A percentile compares a stretch with the other conserved stretches of the same genome.
Conservation (phyloP, 192 early-diverging fungal genomes). For the Piromyces sp. region DNA sequence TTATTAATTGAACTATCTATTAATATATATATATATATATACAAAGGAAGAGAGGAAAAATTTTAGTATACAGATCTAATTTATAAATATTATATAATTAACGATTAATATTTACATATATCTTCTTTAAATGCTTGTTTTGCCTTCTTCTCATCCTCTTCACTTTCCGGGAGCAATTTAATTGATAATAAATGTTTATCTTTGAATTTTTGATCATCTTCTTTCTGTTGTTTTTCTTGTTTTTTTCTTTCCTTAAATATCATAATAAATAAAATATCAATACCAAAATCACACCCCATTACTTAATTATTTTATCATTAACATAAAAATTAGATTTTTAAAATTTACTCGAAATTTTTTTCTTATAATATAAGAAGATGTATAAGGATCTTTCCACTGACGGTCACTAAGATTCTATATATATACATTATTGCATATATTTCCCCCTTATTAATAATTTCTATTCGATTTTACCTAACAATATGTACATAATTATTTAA, state of each 20-base stretch:
- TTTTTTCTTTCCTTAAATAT: constrained; percentile 49
- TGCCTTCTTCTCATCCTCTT: constrained; percentile 28
- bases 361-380: constrained; percentile 48
- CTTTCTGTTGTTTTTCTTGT: constrained; percentile 16
- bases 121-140: constrained; percentile 5
- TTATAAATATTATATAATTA: too few relatives aligned
- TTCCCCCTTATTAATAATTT: too few relatives aligned
- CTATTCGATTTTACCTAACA: too few relatives aligned
- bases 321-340: too few relatives aligned
- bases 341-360: constrained; percentile 39
- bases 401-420: constrained; percentile 35
- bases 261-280: too few relatives aligned
- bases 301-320: too few relatives aligned
- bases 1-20: background rate
- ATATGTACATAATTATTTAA: too few relatives aligned
- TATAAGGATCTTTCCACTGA: constrained; percentile 66
- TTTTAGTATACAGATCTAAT: too few relatives aligned
- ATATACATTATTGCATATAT: too few relatives aligned
- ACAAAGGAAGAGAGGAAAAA: too few relatives aligned
- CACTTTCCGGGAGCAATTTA: constrained; percentile 28
- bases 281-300: too few relatives aligned
- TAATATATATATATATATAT: background rate
- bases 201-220: constrained; percentile 25
- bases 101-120: background rate
- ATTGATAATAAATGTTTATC: constrained; percentile 41